Evolutionary conservation across 345 rosid species (phyloP), one percentile per base, ranked within the genome.

Genomic region (Draba incana): DNA sequence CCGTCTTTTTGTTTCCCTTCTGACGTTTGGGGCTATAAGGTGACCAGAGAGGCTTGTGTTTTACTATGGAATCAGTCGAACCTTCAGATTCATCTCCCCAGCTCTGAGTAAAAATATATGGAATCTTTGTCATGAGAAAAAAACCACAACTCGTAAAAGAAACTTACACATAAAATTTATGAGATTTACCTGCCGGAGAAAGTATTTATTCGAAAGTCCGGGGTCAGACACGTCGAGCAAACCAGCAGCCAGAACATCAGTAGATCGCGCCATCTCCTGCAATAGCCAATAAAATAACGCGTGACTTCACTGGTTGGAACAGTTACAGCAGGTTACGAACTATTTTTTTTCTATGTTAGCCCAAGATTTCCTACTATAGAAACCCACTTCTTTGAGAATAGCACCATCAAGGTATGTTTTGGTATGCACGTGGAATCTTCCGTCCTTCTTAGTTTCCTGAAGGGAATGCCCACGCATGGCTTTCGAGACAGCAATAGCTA

Each of bases 221-320:
- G 99, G 99, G 70, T 94, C 96, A 47, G 98, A 90, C 72, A 94
- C 82, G 78, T 94, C 99, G 42, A 94, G 89, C 69, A 94, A 79
- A 77, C 97, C 99, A 56, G 98, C 97, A 77, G 99, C 99, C 72
- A 94, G 90, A 68, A 94, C 90, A 84, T 94, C 99, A 35, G 96
- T 84, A 62, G 99, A 91, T 56, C 90, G 84, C 68, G 91, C 99
- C 99, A 94, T 94, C 75, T 94, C 99, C 98, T 91, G 82, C 72
- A 77, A 75, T 46, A 38, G 55, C 58, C 57, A 74, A 73, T 50
- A 35, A 70, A 47, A 43, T 28, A 25, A 67, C 14, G 20, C 5
- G 16, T 53, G 42, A 35, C 51, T 60, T 60, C 47, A 64, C 38
- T 75, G 42, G 25, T 68, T 45, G 73, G 47, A 61, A 48, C 35